Evolutionary conservation across 2,329 filamentous ascomycete genomes (phyloP), one percentile per base, ranked within the genome.

Genomic region (Aspergillus puulaauensis): DNA sequence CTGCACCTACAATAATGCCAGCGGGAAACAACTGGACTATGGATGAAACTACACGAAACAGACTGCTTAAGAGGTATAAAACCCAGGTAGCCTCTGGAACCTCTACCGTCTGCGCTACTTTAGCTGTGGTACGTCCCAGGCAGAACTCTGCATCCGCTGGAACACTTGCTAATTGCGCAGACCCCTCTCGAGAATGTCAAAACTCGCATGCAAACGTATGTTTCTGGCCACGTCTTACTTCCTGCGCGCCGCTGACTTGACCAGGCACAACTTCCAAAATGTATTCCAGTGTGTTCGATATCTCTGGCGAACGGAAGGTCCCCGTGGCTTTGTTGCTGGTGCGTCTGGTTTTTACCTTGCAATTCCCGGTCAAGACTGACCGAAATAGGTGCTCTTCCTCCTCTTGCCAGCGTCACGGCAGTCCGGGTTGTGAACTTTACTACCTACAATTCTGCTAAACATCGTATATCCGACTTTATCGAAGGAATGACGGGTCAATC

Each of bases 121-220:
- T 79, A 46, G 70, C 77, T 61, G 75, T 78, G 68, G 77, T 80
- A 72, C 60, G 77, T 73, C 15, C 12, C 33, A 15, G 21, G 45
- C 27, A 35, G 35, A 27, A 35, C 8, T 37, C 31, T 17, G 27
- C 24, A 24, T 63, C 21, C n/a, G 27, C 4, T 45, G 43, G 23
- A 52, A 52, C 15, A 41, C 49, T n/a, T 41, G 44, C 40, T 14
- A 6, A 45, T 50, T 24, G 35, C 41, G 17, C 58, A 79, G 77
- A 79, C 78, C 47, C 78, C 78, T 39, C 61, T 80, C 51, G 78
- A 80, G 59, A 80, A 80, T 61, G 62, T 80, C 58, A 80, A 80
- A 64, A 79, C 77, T 49, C 77, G 78, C 35, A 79, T 80, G 77
- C 78, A 80, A 69, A 79, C 77, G 77, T 79, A 66, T 65, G 76